phyloP scores from a whole-genome alignment of 2,329 filamentous ascomycete genomes.

The Ophiostoma montium region DNA sequence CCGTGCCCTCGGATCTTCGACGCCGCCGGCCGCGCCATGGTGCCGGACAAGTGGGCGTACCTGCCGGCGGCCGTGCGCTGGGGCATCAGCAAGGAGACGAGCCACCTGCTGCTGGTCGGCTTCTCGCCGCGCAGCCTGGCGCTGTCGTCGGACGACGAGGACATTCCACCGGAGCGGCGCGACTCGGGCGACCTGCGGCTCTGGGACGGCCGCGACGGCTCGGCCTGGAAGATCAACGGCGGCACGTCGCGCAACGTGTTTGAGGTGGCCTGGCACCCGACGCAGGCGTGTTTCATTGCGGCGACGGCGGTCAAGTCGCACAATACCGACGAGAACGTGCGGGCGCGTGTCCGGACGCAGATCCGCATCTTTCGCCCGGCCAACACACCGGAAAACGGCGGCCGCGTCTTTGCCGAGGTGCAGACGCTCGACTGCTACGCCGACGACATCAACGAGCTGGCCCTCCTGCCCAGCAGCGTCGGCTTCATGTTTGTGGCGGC shows the following conservation, averaged over 20 bases:
- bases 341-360: slow-evolving; percentile 33
- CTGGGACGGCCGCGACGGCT: slow-evolving; percentile 36
- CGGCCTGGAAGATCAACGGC: slow-evolving; percentile 33
- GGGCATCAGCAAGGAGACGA: slow-evolving; percentile 31
- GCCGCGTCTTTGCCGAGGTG: slow-evolving; percentile 27
- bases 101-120: slow-evolving; percentile 43
- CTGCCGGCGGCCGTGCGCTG: slow-evolving; percentile 50
- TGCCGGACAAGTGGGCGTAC: slow-evolving; percentile 42
- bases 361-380: slow-evolving; percentile 37
- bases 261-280: slow-evolving; percentile 50
- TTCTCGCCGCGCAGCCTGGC: slow-evolving; percentile 43
- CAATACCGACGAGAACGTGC: slow-evolving; percentile 29
- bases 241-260: slow-evolving; percentile 44
- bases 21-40: slow-evolving; percentile 17
- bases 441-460: slow-evolving; percentile 48
- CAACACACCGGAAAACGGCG: slow-evolving; percentile 17
- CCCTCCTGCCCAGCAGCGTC: slow-evolving; percentile 21
- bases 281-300: slow-evolving; percentile 35
- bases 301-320: slow-evolving; percentile 40
- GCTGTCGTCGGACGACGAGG: slow-evolving; percentile 32
- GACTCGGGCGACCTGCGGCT: slow-evolving; percentile 46
- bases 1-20: slow-evolving; percentile 26
- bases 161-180: slow-evolving; percentile 44
- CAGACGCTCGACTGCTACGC: slow-evolving; percentile 45
- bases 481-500: slow-evolving; percentile 36